Percentiles rank a stretch among this genome's conserved stretches.
phyloP scores from a whole-genome alignment of 352 stramenopile genomes.

The Globisporangium cylindrosporum region DNA sequence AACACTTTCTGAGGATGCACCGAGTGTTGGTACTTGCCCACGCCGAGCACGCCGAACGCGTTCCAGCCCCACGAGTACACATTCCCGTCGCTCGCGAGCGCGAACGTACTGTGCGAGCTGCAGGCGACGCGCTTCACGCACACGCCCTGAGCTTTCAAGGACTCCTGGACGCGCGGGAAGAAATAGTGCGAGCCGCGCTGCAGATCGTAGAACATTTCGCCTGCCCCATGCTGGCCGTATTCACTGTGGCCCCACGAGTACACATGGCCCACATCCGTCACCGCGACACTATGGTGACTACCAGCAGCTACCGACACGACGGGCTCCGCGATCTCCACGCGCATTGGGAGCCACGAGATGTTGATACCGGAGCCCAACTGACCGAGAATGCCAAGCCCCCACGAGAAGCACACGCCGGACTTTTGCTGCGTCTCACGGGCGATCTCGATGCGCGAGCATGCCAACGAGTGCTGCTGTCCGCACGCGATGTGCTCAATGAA shows the following conservation, averaged over 20 bases:
- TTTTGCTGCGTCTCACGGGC: conserved; percentile 19
- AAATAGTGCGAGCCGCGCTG: conserved; percentile 78
- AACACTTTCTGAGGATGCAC: conserved; percentile 64
- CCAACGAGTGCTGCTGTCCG: conserved; percentile 74
- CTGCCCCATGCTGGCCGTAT: conserved; percentile 77
- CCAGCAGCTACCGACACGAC: conserved; percentile 59
- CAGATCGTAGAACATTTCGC: conserved; percentile 63
- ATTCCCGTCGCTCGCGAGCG: conserved; percentile 39
- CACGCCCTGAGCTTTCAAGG: conserved; percentile 38
- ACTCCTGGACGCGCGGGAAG: conserved; percentile 54
- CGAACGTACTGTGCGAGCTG: conserved; percentile 78
- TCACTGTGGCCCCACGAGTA: conserved; percentile 82
- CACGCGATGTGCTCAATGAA: conserved; percentile 68
- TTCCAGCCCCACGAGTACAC: conserved; percentile 90
- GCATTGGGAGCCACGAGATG: conserved; percentile 60
- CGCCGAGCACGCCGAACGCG: conserved; percentile 68
- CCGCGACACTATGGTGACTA: conserved; percentile 74
- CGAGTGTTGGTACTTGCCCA: conserved; percentile 72
- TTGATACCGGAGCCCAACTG: conserved; percentile 66
- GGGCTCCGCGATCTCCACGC: conserved; percentile 49
- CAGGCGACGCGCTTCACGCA: conserved; percentile 39
- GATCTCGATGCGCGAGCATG: conserved; percentile 32
- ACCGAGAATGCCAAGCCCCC: conserved; percentile 70
- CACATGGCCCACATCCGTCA: conserved; percentile 50
- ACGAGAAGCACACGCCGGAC: conserved; percentile 67